Evolutionary conservation across 345 rosid genomes (phyloP).

Genomic region (Eucalyptus urophylla): DNA sequence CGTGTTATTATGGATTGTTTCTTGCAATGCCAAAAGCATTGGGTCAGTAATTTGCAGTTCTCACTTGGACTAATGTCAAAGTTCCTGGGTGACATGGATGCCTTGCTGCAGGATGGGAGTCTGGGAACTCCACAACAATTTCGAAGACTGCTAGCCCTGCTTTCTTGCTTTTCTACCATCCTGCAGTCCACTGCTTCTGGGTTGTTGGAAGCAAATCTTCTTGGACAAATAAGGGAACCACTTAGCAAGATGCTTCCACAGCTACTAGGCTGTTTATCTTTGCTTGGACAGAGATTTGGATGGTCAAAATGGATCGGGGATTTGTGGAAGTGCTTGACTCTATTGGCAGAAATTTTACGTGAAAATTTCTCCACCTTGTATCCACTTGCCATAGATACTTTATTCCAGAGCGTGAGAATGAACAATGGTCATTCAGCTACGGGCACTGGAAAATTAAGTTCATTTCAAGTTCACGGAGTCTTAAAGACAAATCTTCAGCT

Average conservation of each 20-base stretch:
- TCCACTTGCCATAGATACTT: slow-evolving; percentile 48
- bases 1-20: slow-evolving; percentile 70
- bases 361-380: slow-evolving; percentile 64
- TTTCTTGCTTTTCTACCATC: slow-evolving; percentile 82
- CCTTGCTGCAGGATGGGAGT: slow-evolving; percentile 62
- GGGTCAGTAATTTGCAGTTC: slow-evolving; percentile 80
- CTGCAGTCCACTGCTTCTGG: slow-evolving; percentile 91
- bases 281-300: slow-evolving; percentile 77
- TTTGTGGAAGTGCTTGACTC: slow-evolving; percentile 85
- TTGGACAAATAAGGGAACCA: slow-evolving; percentile 65
- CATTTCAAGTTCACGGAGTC: slow-evolving; percentile 73
- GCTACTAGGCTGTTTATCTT: slow-evolving; percentile 56
- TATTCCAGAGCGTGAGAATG: slow-evolving; percentile 61
- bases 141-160: slow-evolving; percentile 74
- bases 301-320: slow-evolving; percentile 83
- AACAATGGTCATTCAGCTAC: slow-evolving; percentile 10
- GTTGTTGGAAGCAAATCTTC: slow-evolving; percentile 73
- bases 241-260: slow-evolving; percentile 68
- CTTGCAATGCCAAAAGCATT: slow-evolving; percentile 91
- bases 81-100: slow-evolving; percentile 86
- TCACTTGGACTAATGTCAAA: slow-evolving; percentile 66
- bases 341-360: slow-evolving; percentile 81
- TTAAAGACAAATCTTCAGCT: slow-evolving; percentile 86
- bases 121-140: slow-evolving; percentile 66
- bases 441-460: slow-evolving; percentile 43